Evolutionary conservation across 2,329 filamentous ascomycete species (phyloP).

Genomic region (Periconia macrospinosa): DNA sequence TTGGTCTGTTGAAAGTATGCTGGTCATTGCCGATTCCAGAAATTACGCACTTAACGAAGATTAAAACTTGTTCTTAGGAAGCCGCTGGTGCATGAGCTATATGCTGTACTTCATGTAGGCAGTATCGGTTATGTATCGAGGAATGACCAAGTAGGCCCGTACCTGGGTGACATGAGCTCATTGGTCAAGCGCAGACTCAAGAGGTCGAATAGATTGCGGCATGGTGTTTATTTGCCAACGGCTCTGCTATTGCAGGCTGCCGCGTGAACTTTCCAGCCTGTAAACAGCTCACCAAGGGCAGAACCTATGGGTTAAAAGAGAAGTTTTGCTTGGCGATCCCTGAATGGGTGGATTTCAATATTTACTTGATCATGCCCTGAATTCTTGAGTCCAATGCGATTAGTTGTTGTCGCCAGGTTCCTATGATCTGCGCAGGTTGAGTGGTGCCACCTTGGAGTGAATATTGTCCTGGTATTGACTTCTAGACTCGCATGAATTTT

Average conservation of each 20-base stretch:
- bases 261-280: not conserved
- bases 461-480: not conserved
- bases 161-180: not conserved
- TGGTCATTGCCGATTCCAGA: not conserved
- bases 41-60: too few species aligned
- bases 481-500: constrained; percentile 4
- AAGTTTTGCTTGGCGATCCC: constrained; percentile 11
- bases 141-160: too few species aligned
- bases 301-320: constrained; percentile 3
- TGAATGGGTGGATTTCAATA: not conserved
- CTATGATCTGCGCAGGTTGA: not conserved
- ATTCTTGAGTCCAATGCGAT: too few species aligned
- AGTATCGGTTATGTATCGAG: too few species aligned
- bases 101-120: too few species aligned
- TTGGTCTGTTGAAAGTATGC: not conserved
- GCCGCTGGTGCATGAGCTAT: too few species aligned
- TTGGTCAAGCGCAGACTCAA: not conserved
- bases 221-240: not conserved
- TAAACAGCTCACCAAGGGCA: constrained; percentile 1
- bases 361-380: too few species aligned
- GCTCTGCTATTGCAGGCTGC: not conserved
- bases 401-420: constrained; percentile 13
- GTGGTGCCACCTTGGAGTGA: not conserved
- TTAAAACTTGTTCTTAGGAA: too few species aligned
- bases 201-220: not conserved